Evolutionary conservation across 1,284 basidiomycete genomes (phyloP).

Genomic region (Omphalotus olearius): DNA sequence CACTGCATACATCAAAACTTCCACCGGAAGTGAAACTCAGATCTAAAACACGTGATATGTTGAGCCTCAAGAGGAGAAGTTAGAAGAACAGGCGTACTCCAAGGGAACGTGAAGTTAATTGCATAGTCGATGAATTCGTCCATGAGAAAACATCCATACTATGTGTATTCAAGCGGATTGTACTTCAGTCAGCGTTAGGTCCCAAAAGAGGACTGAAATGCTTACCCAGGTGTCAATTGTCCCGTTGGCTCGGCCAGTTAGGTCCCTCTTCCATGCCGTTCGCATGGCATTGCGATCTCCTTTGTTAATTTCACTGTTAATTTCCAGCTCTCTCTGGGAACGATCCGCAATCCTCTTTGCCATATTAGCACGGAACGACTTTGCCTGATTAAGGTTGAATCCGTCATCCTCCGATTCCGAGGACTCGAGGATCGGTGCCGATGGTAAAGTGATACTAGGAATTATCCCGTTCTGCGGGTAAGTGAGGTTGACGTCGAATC

Average conservation of each 20-base stretch:
- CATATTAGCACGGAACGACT: too few relatives aligned
- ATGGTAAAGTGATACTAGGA: not conserved
- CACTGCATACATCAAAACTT: slow-evolving; percentile 3
- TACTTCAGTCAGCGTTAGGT: too few relatives aligned
- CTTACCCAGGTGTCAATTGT: slow-evolving; percentile 50
- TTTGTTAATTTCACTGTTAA: too few relatives aligned
- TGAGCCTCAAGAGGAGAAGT: not conserved
- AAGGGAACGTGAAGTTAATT: slow-evolving; percentile 58
- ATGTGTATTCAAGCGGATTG: slow-evolving; percentile 22
- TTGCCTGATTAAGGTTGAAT: too few relatives aligned
- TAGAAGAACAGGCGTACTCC: slow-evolving; percentile 42
- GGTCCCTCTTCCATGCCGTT: slow-evolving; percentile 30
- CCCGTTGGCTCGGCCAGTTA: slow-evolving; percentile 39
- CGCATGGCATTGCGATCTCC: slow-evolving; percentile 23
- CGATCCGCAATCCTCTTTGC: too few relatives aligned
- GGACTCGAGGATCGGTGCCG: slow-evolving; percentile 21
- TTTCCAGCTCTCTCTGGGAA: too few relatives aligned
- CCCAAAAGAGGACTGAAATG: not conserved
- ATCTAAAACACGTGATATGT: slow-evolving; percentile 16
- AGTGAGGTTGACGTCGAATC: slow-evolving; percentile 46
- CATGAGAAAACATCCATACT: slow-evolving; percentile 52
- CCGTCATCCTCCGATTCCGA: slow-evolving; percentile 34
- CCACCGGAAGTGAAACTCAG: too few relatives aligned
- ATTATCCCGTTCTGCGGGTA: slow-evolving; percentile 36
- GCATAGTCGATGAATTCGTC: slow-evolving; percentile 56